These are phyloP conservation scores for Globisporangium lucens DNA, from an alignment of 352 stramenopile species.

Conservation along the genomic window DNA sequence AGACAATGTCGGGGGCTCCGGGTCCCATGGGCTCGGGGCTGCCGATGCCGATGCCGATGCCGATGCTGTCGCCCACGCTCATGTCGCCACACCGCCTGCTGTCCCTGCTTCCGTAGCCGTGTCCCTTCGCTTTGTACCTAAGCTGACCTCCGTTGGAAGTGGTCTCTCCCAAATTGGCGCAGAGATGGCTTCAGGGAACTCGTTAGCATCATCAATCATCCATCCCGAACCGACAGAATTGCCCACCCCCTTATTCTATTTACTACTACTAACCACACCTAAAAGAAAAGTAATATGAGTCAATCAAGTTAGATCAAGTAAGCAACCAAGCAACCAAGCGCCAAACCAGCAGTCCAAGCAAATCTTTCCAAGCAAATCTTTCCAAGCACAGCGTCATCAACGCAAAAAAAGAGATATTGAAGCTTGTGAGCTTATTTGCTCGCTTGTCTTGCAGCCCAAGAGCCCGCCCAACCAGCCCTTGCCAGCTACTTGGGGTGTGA, in stretches of 20 bases:
- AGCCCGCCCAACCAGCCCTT: background rate
- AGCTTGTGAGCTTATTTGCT: background rate
- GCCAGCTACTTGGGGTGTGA: background rate
- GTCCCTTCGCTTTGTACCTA: background rate
- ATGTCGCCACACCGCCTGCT: conserved; percentile 66
- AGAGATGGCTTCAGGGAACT: background rate
- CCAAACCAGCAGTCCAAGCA: background rate
- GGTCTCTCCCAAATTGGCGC: background rate
- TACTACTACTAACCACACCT: background rate
- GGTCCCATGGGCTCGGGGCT: conserved; percentile 11
- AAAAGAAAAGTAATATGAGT: conserved; percentile 8
- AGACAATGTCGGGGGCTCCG: conserved; percentile 3
- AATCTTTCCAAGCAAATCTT: background rate
- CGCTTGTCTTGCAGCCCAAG: background rate
- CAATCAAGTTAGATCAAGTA: conserved; percentile 5
- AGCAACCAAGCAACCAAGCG: background rate
- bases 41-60: conserved; percentile 38
- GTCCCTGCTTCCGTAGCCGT: conserved; percentile 44
- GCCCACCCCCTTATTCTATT: conserved; percentile 9
- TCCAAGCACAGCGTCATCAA: background rate
- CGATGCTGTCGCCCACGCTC: conserved; percentile 45
- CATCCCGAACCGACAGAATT: background rate
- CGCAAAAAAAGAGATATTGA: conserved; percentile 7
- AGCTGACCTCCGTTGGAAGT: conserved; percentile 10
- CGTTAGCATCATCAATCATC: background rate